Base-by-base conservation (phyloP, 2,329 filamentous ascomycete genomes). In the Pseudogymnoascus sp. region DNA sequence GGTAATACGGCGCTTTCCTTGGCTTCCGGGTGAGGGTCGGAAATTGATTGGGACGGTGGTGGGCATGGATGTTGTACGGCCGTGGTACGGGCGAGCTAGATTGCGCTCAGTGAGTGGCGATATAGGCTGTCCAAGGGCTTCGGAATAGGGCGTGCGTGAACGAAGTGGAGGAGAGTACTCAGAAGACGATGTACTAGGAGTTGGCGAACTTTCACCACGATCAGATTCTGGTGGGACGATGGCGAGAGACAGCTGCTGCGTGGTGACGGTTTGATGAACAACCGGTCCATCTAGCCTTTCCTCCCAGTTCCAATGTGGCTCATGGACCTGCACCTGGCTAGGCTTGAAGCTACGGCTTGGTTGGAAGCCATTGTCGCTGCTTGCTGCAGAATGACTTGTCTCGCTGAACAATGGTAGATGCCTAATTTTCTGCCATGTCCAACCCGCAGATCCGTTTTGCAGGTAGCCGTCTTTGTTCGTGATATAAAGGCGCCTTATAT, bases 381-480 rank as follows among this genome's bases (percentile, higher is more conserved):
- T 40, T 39, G 57, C 57, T 31, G 37, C 57, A 17, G 57, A 59
- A 39, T 26, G 24, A 11, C 37, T 59, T 33, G 9, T 10, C 33
- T 59, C 57, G 35, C 10, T 13, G 17, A 83, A 76, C 4, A 83
- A 79, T 58, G 81, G 84, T 24, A 91, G 75, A 66, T 85, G 80
- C 35, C 84, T 82, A 8, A 92, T 72, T 50, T 80, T 81, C 66
- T 85, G 84, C 89, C 89, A 93, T 1, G 83, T 85, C 87, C 87
- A 92, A 4, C 79, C 78, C 8, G 76, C 70, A 37, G 81, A 79
- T 4, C 81, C 77, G 64, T 85, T 82, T 69, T 93, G 89, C 2
- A 89, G 74, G 66, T 93, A 93, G 1, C 87, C 86, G 66, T 88
- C 85, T 3, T 86, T 83, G 63, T 90, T 87, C 1, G 89, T 93